phyloP scores from a whole-genome alignment of 257 asterid species.

The Avicennia marina region DNA sequence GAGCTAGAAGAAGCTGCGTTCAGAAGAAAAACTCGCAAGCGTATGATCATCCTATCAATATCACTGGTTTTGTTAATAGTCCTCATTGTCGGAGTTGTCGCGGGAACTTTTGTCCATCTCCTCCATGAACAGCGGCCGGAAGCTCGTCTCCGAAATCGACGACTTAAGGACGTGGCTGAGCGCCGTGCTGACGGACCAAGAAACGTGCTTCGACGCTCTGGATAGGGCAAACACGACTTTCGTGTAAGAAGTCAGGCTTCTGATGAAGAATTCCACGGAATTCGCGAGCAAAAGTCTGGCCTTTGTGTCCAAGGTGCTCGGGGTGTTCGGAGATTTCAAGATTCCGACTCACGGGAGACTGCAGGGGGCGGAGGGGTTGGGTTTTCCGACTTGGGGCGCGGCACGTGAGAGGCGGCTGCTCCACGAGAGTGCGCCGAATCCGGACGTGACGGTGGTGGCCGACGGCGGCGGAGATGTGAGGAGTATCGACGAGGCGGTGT shows the following conservation, averaged over 20 bases:
- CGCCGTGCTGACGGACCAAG: slow-evolving; percentile 56
- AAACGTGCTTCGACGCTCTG: slow-evolving; percentile 76
- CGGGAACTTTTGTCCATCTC: slow-evolving; percentile 48
- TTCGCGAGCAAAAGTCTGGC: slow-evolving; percentile 71
- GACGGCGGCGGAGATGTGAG: slow-evolving; percentile 51
- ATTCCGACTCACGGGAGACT: slow-evolving; percentile 46
- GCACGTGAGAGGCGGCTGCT: slow-evolving; percentile 51
- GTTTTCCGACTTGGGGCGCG: slow-evolving; percentile 52
- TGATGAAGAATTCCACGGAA: slow-evolving; percentile 56
- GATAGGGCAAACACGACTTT: slow-evolving; percentile 51
- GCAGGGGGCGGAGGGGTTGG: slow-evolving; percentile 1
- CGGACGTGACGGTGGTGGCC: slow-evolving; percentile 59
- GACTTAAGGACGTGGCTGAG: slow-evolving; percentile 70
- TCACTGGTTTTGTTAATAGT: slow-evolving; percentile 33
- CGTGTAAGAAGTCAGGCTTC: slow-evolving; percentile 24
- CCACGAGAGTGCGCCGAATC: slow-evolving; percentile 30
- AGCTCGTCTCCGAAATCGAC: slow-evolving; percentile 19
- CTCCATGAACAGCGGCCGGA: slow-evolving; percentile 7
- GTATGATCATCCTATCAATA: slow-evolving; percentile 35
- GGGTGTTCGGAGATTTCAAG: slow-evolving; percentile 28
- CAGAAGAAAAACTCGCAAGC: slow-evolving; percentile 50
- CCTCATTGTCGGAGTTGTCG: slow-evolving; percentile 44
- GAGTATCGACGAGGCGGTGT: slow-evolving; percentile 50
- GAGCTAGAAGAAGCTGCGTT: slow-evolving; percentile 44
- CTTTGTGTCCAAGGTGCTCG: slow-evolving; percentile 43